These are phyloP conservation scores for Colletotrichum brevisporum DNA, from an alignment of 2,329 filamentous ascomycete genomes.

Conservation along the genomic window DNA sequence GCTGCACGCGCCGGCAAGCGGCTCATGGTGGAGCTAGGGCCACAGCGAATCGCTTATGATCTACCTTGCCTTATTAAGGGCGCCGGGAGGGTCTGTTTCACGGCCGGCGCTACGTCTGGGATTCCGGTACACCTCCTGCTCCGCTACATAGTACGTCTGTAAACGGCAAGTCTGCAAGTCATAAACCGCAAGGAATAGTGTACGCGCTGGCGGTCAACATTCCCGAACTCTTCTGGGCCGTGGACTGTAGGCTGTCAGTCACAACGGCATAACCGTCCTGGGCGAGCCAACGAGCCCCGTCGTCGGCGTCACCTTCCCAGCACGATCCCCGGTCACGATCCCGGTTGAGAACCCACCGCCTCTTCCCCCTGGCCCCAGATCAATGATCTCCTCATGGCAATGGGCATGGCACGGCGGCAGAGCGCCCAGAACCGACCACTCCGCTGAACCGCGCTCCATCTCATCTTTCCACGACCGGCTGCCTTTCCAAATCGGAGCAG, in stretches of 20 bases:
- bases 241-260: background rate
- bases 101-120: slow-evolving; percentile 33
- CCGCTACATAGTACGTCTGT: background rate
- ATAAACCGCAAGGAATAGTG: background rate
- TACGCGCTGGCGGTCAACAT: background rate
- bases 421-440: slow-evolving; percentile 11
- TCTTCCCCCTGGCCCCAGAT: slow-evolving; percentile 20
- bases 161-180: slow-evolving; percentile 26
- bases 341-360: background rate
- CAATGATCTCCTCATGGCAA: slow-evolving; percentile 4
- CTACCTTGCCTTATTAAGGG: slow-evolving; percentile 39
- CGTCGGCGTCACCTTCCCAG: slow-evolving; percentile 30
- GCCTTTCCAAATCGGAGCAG: slow-evolving; percentile 34
- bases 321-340: slow-evolving; percentile 16
- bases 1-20: slow-evolving; percentile 14
- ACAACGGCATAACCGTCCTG: background rate
- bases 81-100: slow-evolving; percentile 35
- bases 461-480: slow-evolving; percentile 32
- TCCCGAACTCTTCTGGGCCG: background rate
- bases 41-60: slow-evolving; percentile 32
- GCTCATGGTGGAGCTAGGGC: slow-evolving; percentile 23
- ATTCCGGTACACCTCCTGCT: slow-evolving; percentile 24
- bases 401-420: slow-evolving; percentile 1
- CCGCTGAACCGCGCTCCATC: slow-evolving; percentile 15
- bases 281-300: slow-evolving; percentile 16